Evolutionary conservation across 2,329 filamentous ascomycete genomes (phyloP), one percentile per base, ranked within the genome.

Genomic region (Talaromyces funiculosus): DNA sequence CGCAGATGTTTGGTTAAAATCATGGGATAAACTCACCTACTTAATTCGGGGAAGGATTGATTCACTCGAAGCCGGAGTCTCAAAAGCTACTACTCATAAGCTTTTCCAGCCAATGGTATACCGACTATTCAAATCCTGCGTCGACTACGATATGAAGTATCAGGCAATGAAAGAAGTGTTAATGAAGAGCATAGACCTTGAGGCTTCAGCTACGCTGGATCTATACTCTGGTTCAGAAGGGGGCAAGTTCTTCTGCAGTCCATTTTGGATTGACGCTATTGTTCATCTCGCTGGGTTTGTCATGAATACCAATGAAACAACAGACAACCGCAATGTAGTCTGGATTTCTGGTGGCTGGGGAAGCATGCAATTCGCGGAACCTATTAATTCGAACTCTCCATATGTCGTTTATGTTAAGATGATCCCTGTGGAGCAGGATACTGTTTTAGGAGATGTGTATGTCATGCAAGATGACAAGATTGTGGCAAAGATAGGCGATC

Each of bases 131-230:
- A 62, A 62, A 14, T 66, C 66, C 37, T 61, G 74, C 24, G 73
- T 73, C 16, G 67, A 72, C 56, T 75, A 74, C 62, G 64, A 63
- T 10, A 60, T 66, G 38, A 64, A 67, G 53, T 76, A 67, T 64
- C 67, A 69, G 42, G 70, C 71, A 54, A 69, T 76, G 72, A 63
- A 71, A 56, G 66, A 69, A 26, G 72, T 76, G 8, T 66, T 73
- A 43, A 66, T 77, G 24, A 66, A 77, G 45, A 68, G 69, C 53
- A 64, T 71, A 33, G 71, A 72, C 37, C 67, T 61, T 3, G 29
- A 22, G 14, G 60, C 60, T 6, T 38, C 59, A 4, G 43, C 40
- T 0, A 12, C 53, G 14, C 10, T 40, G 6, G 4, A 4, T 26
- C 31, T 51, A 2, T 31, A 33, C 5, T 16, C 9, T 5, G 47